Conservation (phyloP, 306 rosid genomes). For the Rosa persica region DNA sequence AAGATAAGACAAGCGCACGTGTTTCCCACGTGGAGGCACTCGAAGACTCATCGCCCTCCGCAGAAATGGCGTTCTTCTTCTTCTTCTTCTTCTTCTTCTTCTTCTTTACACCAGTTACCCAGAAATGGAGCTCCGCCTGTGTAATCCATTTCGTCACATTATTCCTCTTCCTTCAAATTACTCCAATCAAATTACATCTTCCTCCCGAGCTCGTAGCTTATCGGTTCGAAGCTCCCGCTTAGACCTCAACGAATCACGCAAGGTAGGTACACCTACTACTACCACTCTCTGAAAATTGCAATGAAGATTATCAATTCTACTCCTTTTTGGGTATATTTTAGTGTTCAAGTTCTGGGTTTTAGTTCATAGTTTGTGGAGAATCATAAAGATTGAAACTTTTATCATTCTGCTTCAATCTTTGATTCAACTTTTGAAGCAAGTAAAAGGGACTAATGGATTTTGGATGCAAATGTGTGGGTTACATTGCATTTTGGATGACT, state of each 20-base stretch:
- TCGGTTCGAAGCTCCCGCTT: slow-evolving; percentile 41
- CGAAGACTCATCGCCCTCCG: not conserved
- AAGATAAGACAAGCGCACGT: not conserved
- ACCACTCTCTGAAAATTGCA: not conserved
- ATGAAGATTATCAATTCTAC: not conserved
- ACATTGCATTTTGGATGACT: not conserved
- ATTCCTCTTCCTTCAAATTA: slow-evolving; percentile 32
- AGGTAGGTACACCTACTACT: slow-evolving; percentile 36
- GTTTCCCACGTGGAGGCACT: not conserved
- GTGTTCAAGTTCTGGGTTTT: not conserved
- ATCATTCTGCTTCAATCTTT: not conserved
- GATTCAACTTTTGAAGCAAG: not conserved
- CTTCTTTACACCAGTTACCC: not conserved
- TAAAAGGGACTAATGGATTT: not conserved
- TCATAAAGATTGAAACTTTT: not conserved
- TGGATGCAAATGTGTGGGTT: not conserved
- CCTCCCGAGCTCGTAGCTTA: slow-evolving; percentile 26
- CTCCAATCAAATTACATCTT: slow-evolving; percentile 14
- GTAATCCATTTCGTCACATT: slow-evolving; percentile 39
- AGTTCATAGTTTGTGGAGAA: not conserved
- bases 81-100: not conserved
- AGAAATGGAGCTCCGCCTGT: slow-evolving; percentile 58
- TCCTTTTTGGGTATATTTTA: not conserved
- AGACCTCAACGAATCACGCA: slow-evolving; percentile 39
- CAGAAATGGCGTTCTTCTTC: not conserved